Conservation (phyloP, 257 asterid species). For the Solanum peruvianum region DNA sequence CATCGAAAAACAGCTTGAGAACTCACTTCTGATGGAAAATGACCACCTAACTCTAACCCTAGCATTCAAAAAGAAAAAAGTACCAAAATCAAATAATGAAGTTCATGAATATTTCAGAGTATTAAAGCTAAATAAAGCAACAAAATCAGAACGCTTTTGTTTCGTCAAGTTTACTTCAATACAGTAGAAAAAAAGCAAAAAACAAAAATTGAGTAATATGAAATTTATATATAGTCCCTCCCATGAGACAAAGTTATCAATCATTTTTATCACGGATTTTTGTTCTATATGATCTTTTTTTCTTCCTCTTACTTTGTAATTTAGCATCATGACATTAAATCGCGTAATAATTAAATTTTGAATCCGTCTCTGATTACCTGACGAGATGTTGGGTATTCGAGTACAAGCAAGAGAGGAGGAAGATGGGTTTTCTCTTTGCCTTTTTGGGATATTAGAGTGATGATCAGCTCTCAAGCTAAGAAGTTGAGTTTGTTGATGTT, state of each 20-base stretch:
- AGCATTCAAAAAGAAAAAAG: not conserved
- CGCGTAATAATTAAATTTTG: not conserved
- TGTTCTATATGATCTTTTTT: not conserved
- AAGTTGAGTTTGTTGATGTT: conserved; percentile 11
- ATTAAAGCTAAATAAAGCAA: not conserved
- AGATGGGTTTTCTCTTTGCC: conserved; percentile 31
- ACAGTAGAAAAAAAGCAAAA: not conserved
- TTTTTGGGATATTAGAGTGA: conserved; percentile 16
- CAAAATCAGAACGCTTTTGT: not conserved
- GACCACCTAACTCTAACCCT: conserved; percentile 59
- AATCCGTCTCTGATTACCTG: conserved; percentile 23
- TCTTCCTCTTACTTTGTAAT: not conserved
- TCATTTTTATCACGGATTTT: not conserved
- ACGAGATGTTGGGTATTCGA: conserved; percentile 33
- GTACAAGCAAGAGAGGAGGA: conserved; percentile 28
- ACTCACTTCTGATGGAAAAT: conserved; percentile 58
- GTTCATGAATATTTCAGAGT: not conserved
- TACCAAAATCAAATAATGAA: not conserved
- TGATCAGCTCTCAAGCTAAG: conserved; percentile 12
- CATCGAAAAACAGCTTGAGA: conserved; percentile 58
- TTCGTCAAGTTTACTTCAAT: not conserved
- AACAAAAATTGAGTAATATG: not conserved
- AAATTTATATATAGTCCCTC: not conserved
- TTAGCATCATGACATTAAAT: not conserved
- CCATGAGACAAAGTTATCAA: not conserved